These are phyloP conservation scores for Aphanomyces invadans DNA, from an alignment of 352 stramenopile species.

Conservation along the genomic window DNA sequence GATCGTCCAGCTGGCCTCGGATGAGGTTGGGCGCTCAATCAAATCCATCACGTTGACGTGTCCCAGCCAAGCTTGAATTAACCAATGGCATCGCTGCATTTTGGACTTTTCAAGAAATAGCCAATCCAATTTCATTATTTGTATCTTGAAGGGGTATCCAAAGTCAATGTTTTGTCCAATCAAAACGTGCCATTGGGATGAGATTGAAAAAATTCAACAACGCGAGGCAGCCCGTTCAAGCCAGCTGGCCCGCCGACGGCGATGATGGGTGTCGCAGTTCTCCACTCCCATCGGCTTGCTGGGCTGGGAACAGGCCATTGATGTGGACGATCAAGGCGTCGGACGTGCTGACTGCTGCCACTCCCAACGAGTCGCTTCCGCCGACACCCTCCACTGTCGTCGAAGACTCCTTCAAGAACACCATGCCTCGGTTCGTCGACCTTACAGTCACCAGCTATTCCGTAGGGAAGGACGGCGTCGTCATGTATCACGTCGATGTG, in stretches of 20 bases:
- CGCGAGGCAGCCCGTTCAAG: not conserved
- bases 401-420: constrained; percentile 4
- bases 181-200: not conserved
- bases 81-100: not conserved
- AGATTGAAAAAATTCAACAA: not conserved
- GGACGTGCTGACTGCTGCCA: not conserved
- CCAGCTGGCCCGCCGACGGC: not conserved
- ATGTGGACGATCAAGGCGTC: not conserved
- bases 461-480: constrained; percentile 44
- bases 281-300: not conserved
- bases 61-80: not conserved
- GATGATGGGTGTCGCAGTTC: not conserved
- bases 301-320: too few species aligned
- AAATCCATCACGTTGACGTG: not conserved
- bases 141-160: not conserved
- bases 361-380: not conserved
- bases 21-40: too few species aligned
- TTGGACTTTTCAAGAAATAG: too few species aligned
- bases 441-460: constrained; percentile 40
- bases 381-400: not conserved
- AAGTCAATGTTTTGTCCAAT: not conserved
- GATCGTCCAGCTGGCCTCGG: too few species aligned
- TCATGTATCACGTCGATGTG: constrained; percentile 86
- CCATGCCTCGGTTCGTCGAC: constrained; percentile 3
- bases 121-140: not conserved